Evolutionary conservation across 139 green algal species (phyloP), one percentile per base, ranked within the genome.

Genomic region (Zygnema circumcarinatum): DNA sequence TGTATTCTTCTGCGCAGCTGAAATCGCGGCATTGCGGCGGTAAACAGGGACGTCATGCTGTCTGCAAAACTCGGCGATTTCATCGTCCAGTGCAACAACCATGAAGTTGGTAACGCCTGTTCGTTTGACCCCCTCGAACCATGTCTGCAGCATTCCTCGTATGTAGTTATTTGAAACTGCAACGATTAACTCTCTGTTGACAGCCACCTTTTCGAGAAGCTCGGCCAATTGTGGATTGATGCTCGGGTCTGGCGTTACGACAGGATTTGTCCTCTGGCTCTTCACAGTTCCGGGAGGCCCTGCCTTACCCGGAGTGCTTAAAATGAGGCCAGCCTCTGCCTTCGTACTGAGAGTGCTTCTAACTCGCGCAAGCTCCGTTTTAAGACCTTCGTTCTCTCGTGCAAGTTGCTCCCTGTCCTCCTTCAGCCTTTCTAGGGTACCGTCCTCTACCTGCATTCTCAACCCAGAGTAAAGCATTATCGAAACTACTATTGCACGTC

Each of bases 111-210:
- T 92, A 1, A 94, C 68, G 35, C 90, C 56, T 0, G 92, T 88
- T 1, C 91, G 73, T 68, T 92, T 81, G 0, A 98, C 81, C 1
- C 88, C 81, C 36, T 91, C 87, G 74, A 93, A 73, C 42, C 41
- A 93, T 79, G 87, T 90, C 67, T 86, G 16, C 35, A 93, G 62
- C 67, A 93, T 93, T 32, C 72, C 76, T 29, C 83, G 79, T 25
- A 96, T 93, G 76, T 97, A 95, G 67, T 95, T 95, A 92, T 98
- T 98, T 25, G 92, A 95, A 33, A 99, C 95, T 3, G 94, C 96
- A 3, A 97, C 93, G 62, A 99, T 84, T 0, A 99, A 91, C 89
- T 99, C 96, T 3, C 87, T 93, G 36, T 93, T 87, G 0, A 95
- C 93, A 0, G 96, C 96, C 2, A 98, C 90, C 40, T 90, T 87